A percentile compares a stretch with the other conserved stretches of the same genome.
phyloP scores from a whole-genome alignment of 1,139 yeast genomes.

The Scheffersomyces titani region DNA sequence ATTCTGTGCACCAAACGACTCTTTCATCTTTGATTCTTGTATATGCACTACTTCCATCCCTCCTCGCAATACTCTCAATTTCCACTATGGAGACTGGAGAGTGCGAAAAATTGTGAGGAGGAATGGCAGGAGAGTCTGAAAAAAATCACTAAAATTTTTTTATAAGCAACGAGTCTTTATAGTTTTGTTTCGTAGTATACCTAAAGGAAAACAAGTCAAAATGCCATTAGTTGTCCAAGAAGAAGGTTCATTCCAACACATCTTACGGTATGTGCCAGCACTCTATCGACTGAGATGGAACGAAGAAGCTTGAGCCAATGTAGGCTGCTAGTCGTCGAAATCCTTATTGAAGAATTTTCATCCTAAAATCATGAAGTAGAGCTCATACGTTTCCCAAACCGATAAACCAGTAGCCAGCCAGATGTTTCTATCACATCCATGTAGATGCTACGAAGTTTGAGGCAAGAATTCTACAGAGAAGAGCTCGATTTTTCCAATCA shows the following conservation, averaged over 20 bases:
- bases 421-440: neutral
- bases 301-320: neutral
- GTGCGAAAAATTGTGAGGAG: slow-evolving; percentile 9
- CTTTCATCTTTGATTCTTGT: neutral
- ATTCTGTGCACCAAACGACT: neutral
- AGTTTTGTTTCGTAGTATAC: slow-evolving; percentile 9
- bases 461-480: neutral
- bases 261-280: slow-evolving; percentile 83
- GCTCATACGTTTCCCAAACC: neutral
- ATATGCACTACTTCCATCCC: slow-evolving; percentile 1
- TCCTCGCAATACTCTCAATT: slow-evolving; percentile 2
- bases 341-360: neutral
- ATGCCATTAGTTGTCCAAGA: slow-evolving; percentile 98
- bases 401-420: neutral
- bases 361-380: neutral
- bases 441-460: neutral
- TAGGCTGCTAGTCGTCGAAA: neutral
- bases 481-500: neutral
- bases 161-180: slow-evolving; percentile 5
- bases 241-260: slow-evolving; percentile 99
- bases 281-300: neutral
- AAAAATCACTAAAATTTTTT: slow-evolving; percentile 10
- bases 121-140: neutral
- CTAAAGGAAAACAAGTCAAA: slow-evolving; percentile 37
- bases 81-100: neutral